Percentiles rank a stretch among this genome's conserved stretches.
Evolutionary conservation across 2,329 filamentous ascomycete species (phyloP).

Genomic region (Curvularia eragrostidis): DNA sequence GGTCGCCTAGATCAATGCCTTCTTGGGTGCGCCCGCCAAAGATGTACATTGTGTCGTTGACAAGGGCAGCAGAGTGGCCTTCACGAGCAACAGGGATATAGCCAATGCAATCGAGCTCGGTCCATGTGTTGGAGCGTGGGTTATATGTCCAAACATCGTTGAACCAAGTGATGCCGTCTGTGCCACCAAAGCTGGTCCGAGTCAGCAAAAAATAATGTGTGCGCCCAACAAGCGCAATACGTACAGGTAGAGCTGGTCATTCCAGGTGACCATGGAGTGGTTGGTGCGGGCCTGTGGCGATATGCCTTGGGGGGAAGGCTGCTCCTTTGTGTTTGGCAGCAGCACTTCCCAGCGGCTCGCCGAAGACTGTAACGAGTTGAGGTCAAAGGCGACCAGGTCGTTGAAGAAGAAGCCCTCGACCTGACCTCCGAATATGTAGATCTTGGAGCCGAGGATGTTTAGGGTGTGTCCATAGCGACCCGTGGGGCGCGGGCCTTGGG

Average conservation of each 20-base stretch:
- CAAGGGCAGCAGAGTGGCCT: conserved; percentile 90
- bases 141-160: conserved; percentile 99
- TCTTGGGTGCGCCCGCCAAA: conserved; percentile 97
- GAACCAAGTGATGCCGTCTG: conserved; percentile 96
- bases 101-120: conserved; percentile 91
- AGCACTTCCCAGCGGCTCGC: conserved; percentile 94
- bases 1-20: conserved; percentile 87
- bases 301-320: conserved; percentile 41
- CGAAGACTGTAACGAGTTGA: conserved; percentile 91
- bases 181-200: conserved; percentile 82
- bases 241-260: conserved; percentile 87
- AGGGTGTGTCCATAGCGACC: conserved; percentile 95
- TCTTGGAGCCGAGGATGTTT: conserved; percentile 95
- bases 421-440: conserved; percentile 96
- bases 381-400: conserved; percentile 90
- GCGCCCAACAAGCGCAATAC: conserved; percentile 58
- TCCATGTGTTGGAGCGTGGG: conserved; percentile 80
- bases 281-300: conserved; percentile 88
- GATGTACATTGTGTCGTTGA: conserved; percentile 99
- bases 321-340: conserved; percentile 74
- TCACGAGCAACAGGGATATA: conserved; percentile 95
- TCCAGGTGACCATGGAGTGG: conserved; percentile 88
- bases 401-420: conserved; percentile 99
- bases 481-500: conserved; percentile 81
- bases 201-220: conserved; percentile 15